Evolutionary conservation across 768 basidiomycete genomes (phyloP), one percentile per base, ranked within the genome.

Genomic region (Lepiota subincarnata): DNA sequence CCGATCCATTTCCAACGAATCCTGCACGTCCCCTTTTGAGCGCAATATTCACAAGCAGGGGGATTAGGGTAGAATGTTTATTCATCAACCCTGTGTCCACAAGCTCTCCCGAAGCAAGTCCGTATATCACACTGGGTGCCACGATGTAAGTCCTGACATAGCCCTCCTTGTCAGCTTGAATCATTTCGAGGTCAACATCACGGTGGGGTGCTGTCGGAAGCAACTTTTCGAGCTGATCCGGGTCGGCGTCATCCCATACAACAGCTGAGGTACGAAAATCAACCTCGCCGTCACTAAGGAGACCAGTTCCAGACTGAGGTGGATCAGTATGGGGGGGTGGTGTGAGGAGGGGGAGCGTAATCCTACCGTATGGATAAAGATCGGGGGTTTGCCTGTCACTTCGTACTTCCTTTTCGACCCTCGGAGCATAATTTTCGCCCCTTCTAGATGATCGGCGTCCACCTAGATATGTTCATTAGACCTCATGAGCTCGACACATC

Each of bases 71-170:
- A 0, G 81, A 81, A 50, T 75, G 70, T 2, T 68, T 55, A 58
- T 83, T 80, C 53, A 74, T 69, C 38, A 83, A 64, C 1, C 76
- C 78, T 4, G 71, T 66, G 18, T 82, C 75, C n/a, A 75, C 75
- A n/a, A 83, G 70, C 19, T 67, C 63, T 12, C 74, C 76, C 0
- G 66, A 62, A 0, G 79, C 76, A 6, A 73, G 64, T 28, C 79
- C 81, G 55, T 78, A 84, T 40, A 83, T 77, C 1, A 77, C 81
- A 3, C 75, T 68, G 0, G 82, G 81, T 11, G 79, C 58, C 47
- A 84, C 59, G 53, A 83, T 80, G 62, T 81, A 78, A 0, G 78
- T 71, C 49, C 71, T 72, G 28, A 75, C 72, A 62, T 77, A 82
- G 13, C 78, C 82, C 69, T 76, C 66, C 36, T 68, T 66, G 56